These are phyloP conservation scores for Colletotrichum higginsianum DNA, from an alignment of 2,329 filamentous ascomycete species.

Conservation along the genomic window DNA sequence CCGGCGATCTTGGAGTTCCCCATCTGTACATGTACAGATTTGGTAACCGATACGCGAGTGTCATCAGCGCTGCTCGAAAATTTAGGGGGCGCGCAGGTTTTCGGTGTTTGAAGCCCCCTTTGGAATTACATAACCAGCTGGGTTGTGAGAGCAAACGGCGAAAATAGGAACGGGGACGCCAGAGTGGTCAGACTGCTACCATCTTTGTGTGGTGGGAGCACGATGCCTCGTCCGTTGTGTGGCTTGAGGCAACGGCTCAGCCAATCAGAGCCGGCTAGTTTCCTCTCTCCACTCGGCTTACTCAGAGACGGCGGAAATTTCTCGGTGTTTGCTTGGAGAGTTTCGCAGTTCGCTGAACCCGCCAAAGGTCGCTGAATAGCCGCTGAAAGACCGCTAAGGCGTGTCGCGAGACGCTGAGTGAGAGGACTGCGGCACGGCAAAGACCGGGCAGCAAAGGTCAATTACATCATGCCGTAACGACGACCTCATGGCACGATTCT, in stretches of 20 bases:
- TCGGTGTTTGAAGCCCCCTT: constrained; percentile 36
- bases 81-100: constrained; percentile 13
- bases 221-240: constrained; percentile 15
- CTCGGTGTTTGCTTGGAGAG: constrained; percentile 47
- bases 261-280: constrained; percentile 20
- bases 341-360: constrained; percentile 40
- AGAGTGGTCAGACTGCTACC: constrained; percentile 32
- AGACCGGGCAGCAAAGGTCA: constrained; percentile 34
- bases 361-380: constrained; percentile 2
- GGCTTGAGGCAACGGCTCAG: background rate
- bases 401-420: constrained; percentile 19
- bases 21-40: background rate
- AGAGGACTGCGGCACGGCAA: constrained; percentile 28
- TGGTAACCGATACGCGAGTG: constrained; percentile 15
- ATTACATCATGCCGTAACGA: constrained; percentile 42
- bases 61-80: background rate
- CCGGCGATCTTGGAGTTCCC: constrained; percentile 19
- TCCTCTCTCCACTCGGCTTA: background rate
- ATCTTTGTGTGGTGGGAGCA: background rate
- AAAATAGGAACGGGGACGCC: constrained; percentile 36
- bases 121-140: constrained; percentile 17
- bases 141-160: constrained; percentile 37
- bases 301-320: constrained; percentile 47
- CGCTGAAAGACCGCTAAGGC: constrained; percentile 6
- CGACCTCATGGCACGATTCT: constrained; percentile 41